Base-by-base conservation (phyloP, 148 eudicot species). In the Silene latifolia region DNA sequence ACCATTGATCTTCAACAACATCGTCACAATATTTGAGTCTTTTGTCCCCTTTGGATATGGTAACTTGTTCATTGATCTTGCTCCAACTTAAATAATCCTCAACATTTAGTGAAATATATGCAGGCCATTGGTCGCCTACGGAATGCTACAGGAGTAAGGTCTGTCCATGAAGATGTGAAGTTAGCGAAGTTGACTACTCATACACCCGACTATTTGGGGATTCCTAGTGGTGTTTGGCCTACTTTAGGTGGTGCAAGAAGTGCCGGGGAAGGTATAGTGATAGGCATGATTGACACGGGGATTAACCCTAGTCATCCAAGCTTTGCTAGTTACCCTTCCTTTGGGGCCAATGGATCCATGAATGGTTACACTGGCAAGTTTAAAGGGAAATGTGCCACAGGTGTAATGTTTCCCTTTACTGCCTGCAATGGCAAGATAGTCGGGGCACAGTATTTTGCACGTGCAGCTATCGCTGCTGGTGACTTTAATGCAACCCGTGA, bases 251-350 rank as follows among this genome's bases (percentile, higher is more conserved):
- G 89, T 42, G 80, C 89, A n/a, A 76, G 69, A 61, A 77, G 57
- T 69, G 66, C 93, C 2, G 93, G 90, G 20, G 83, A 83, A 21
- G 89, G 90, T 15, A 82, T 87, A 35, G 90, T 89, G 58, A 87
- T 87, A 69, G 93, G 93, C 17, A 23, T 89, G 77, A 84, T 89
- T 62, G 90, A 89, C 84, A 89, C 93, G 0, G 93, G 93, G 68
- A 86, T 89, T 59, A 86, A 87, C 58, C 93, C 90, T 56, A 70
- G 60, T 68, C 93, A 89, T 72, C 90, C 90, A 1, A 87, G 93
- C 78, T 89, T 89, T 80, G 73, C 84, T 1, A 77, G 72, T 67
- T 23, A 57, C 44, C 68, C 82, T 65, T 74, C 80, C 8, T 24
- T 58, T 35, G 54, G 64, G 11, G 57, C 62, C 19, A 71, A 51